A percentile compares a stretch with the other conserved stretches of the same genome.
phyloP scores from a whole-genome alignment of 352 stramenopile genomes.

The Globisporangium camurandrum region DNA sequence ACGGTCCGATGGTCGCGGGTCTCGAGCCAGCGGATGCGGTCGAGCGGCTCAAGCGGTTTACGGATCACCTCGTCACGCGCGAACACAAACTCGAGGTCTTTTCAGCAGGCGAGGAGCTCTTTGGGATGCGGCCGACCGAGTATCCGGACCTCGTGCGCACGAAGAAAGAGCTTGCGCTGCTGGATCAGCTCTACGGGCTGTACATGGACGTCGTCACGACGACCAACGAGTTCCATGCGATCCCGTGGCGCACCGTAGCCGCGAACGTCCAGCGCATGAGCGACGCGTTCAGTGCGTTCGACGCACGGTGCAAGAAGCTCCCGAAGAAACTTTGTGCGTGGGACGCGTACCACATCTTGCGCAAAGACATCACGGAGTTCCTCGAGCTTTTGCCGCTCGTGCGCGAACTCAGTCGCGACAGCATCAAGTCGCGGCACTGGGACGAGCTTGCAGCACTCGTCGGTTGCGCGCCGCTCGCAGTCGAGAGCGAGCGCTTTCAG shows the following conservation, averaged over 20 bases:
- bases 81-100: slow-evolving; percentile 87
- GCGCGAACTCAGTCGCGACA: slow-evolving; percentile 70
- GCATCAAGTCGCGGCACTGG: slow-evolving; percentile 86
- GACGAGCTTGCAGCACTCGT: slow-evolving; percentile 64
- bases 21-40: slow-evolving; percentile 77
- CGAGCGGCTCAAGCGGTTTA: slow-evolving; percentile 79
- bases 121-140: slow-evolving; percentile 73
- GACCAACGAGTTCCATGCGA: slow-evolving; percentile 54
- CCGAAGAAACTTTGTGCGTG: slow-evolving; percentile 82
- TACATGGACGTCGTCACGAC: slow-evolving; percentile 84
- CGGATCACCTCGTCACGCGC: slow-evolving; percentile 65
- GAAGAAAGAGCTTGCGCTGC: slow-evolving; percentile 77
- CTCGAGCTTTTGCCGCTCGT: slow-evolving; percentile 81
- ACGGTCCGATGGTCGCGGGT: slow-evolving; percentile 66
- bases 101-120: slow-evolving; percentile 81
- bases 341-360: slow-evolving; percentile 71
- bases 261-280: slow-evolving; percentile 50
- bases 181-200: slow-evolving; percentile 85
- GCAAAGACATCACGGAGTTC: slow-evolving; percentile 78
- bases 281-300: slow-evolving; percentile 52
- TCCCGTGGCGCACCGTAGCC: slow-evolving; percentile 62
- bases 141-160: slow-evolving; percentile 82
- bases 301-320: slow-evolving; percentile 74
- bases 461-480: slow-evolving; percentile 28
- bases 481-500: slow-evolving; percentile 72